Percentiles rank a stretch among this genome's conserved stretches.
phyloP scores from a whole-genome alignment of 129 eudicot genomes.

The Heracleum sosnowskyi region DNA sequence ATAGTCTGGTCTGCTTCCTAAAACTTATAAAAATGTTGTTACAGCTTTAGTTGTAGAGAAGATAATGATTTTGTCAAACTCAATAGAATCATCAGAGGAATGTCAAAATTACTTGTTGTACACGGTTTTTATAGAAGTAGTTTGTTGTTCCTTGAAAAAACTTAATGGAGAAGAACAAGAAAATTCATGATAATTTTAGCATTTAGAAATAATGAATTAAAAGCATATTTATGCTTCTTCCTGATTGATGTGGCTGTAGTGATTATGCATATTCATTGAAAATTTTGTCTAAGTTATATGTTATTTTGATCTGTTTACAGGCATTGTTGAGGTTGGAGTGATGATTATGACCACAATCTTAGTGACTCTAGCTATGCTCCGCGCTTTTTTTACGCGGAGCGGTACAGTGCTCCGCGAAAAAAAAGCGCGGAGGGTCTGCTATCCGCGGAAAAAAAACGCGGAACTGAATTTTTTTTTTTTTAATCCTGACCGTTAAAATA shows the following conservation, averaged over 20 bases:
- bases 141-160: neutral
- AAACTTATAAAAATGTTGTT: neutral
- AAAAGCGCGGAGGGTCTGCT: no score
- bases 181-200: neutral
- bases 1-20: neutral
- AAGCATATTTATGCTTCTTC: neutral
- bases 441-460: no score
- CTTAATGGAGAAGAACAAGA: neutral
- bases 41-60: neutral
- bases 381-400: no score
- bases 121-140: neutral
- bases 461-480: no score
- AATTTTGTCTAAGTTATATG: constrained; percentile 8
- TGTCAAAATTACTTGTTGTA: neutral
- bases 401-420: no score
- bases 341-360: constrained; percentile 89
- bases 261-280: neutral
- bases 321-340: constrained; percentile 82
- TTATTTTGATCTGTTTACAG: constrained; percentile 40
- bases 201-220: neutral
- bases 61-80: neutral
- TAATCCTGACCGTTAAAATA: no score
- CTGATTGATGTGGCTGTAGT: neutral
- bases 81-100: neutral
- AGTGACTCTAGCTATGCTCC: constrained; percentile 92